Base-by-base conservation (phyloP, 371 early-diverging fungal genomes). In the Lichtheimia corymbifera region DNA sequence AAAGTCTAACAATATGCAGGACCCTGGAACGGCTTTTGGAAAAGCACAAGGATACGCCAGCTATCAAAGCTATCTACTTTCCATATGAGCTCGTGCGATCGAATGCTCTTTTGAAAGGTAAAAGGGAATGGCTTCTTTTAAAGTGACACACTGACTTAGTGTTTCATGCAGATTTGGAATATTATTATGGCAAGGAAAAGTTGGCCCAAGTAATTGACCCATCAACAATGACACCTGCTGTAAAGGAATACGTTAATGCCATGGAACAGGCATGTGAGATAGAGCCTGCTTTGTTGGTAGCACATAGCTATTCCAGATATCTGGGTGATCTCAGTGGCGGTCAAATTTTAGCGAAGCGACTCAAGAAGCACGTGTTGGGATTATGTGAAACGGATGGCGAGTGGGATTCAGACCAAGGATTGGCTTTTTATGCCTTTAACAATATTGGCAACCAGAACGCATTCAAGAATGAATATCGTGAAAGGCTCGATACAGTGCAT, bases 291-390 rank as follows among this genome's bases (percentile, higher is more conserved):
- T 68, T 84, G 6, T 58, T 87, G 44, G 72, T 85, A 22, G 85
- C 88, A 42, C 84, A 85, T 58, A 72, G 82, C 53, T 87, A 87
- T 53, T 72, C 83, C 22, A 83, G 88, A 25, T 87, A 87, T 64
- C 63, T 87, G 1, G 88, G 88, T 53, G 88, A 87, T 60, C 70
- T 87, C 52, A 82, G 83, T 15, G 80, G 79, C 58, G 88, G 88
- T 49, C 88, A 85, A 55, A 83, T 85, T 44, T 53, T 87, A 52
- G 71, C 81, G 53, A 83, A 81, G 58, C 68, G 81, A 40, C 64
- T 85, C 14, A 82, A 83, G 63, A 84, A 83, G 63, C 65, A 70
- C 42, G 72, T 83, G n/a, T 50, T 76, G 13, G 58, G 72, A 25
- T 30, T 77, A 13, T 55, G 62, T 6, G 77, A 78, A 61, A 57